Conservation (phyloP, 1,284 basidiomycete genomes). For the Porodaedalea pini region DNA sequence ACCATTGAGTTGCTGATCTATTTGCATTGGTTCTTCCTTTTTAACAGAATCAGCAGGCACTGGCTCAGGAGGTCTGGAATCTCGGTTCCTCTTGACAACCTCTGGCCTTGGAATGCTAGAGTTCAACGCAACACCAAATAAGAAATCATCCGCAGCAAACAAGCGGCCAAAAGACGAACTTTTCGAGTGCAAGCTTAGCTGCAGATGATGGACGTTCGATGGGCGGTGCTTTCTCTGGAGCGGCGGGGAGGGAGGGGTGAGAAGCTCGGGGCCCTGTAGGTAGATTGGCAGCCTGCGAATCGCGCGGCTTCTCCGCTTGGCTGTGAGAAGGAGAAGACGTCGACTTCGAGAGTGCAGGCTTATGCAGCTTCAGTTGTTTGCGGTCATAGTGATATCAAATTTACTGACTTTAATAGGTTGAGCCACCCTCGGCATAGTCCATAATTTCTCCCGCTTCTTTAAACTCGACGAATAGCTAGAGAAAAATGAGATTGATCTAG, state of each 20-base stretch:
- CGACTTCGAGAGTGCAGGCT: neutral
- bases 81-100: constrained; percentile 68
- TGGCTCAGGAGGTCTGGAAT: constrained; percentile 30
- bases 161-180: constrained; percentile 37
- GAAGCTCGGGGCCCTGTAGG: constrained; percentile 12
- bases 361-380: neutral
- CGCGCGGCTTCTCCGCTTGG: constrained; percentile 5
- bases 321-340: neutral
- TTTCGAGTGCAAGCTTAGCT: constrained; percentile 56
- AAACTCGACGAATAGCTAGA: constrained; percentile 65
- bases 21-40: constrained; percentile 24
- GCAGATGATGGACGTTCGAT: constrained; percentile 34
- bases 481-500: neutral
- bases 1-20: constrained; percentile 6
- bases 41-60: constrained; percentile 5
- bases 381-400: constrained; percentile 3
- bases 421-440: constrained; percentile 44
- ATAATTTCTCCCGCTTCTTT: constrained; percentile 63
- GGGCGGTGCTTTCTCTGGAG: constrained; percentile 25
- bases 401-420: constrained; percentile 25
- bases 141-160: neutral
- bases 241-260: constrained; percentile 34
- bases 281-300: neutral
- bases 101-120: constrained; percentile 68
- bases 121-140: too few species aligned